A percentile compares a stretch with the other conserved stretches of the same genome.
phyloP scores from a whole-genome alignment of 352 stramenopile species.

The Phytophthora pistaciae region DNA sequence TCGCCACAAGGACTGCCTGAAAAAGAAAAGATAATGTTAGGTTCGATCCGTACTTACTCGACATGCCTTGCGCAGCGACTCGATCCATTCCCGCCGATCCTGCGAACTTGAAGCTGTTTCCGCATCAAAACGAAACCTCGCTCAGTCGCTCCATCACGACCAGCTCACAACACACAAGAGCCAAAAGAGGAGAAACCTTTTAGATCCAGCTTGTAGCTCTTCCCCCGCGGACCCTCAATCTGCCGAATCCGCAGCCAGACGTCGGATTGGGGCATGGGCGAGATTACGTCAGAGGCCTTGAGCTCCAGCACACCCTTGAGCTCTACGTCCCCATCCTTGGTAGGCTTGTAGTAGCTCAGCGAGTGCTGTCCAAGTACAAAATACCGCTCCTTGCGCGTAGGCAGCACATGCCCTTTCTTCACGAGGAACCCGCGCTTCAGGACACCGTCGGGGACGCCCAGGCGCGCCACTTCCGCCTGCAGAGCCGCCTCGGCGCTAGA shows the following conservation, averaged over 20 bases:
- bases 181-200: constrained; percentile 48
- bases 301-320: constrained; percentile 60
- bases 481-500: constrained; percentile 31
- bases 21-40: background rate
- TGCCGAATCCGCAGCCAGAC: constrained; percentile 76
- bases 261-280: constrained; percentile 55
- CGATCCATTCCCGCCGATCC: constrained; percentile 73
- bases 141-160: background rate
- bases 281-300: constrained; percentile 55
- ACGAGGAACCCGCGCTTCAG: constrained; percentile 55
- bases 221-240: constrained; percentile 46
- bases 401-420: constrained; percentile 66
- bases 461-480: constrained; percentile 26
- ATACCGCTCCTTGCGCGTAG: constrained; percentile 64
- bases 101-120: constrained; percentile 47
- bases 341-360: constrained; percentile 62
- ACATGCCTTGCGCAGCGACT: constrained; percentile 58
- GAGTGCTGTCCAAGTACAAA: constrained; percentile 53
- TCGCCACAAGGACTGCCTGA: background rate
- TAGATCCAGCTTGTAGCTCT: constrained; percentile 75
- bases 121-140: constrained; percentile 1
- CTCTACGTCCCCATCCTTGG: constrained; percentile 32
- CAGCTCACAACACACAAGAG: background rate
- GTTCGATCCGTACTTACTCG: constrained; percentile 35
- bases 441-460: constrained; percentile 23